Evolutionary conservation across 306 rosid genomes (phyloP), one percentile per base, ranked within the genome.

Genomic region (Pyrus betulifolia): DNA sequence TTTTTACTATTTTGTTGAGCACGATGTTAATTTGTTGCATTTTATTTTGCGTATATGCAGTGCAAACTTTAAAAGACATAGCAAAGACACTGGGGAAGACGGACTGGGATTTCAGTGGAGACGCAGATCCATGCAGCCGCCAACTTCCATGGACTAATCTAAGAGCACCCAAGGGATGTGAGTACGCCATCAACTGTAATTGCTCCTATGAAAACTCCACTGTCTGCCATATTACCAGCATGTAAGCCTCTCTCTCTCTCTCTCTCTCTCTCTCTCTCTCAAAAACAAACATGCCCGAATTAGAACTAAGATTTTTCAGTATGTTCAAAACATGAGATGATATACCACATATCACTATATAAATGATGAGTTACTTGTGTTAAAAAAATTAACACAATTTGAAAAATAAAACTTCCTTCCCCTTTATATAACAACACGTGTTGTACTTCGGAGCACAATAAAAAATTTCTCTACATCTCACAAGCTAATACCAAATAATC

Each of bases 181-280:
- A 52, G 25, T 77, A 82, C 72, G 72, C 61, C 42, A 84, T 92
- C n/a, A 71, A 72, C 14, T 90, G 97, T 78, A 23, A 85, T 38
- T 88, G 96, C 68, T 57, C 78, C 38, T 44, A 21, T 31, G 35
- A 31, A 31, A 31, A 31, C 35, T 33, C 35, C 28, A 81, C 88
- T 12, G 8, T 83, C 65, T 91, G 97, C 85, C 97, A 91, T 60
- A 80, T 91, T 27, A 76, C 87, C 10, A 74, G 73, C 85, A 87
- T 91, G 97, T 91, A 81, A 3, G 78, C 28, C 9, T 59, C 18
- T 40, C 17, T 5, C 12, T 67, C 71, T 30, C 61, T 18, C 19
- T 22, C 28, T 2, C 19, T 52, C n/a, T 52, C 31, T 30, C 31
- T 30, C n/a, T 33, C 52, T 46, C 52, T 3, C 6, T 4, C 2